Evolutionary conservation across 2,329 filamentous ascomycete species (phyloP), one percentile per base, ranked within the genome.

Genomic region (Volutella citrinella): DNA sequence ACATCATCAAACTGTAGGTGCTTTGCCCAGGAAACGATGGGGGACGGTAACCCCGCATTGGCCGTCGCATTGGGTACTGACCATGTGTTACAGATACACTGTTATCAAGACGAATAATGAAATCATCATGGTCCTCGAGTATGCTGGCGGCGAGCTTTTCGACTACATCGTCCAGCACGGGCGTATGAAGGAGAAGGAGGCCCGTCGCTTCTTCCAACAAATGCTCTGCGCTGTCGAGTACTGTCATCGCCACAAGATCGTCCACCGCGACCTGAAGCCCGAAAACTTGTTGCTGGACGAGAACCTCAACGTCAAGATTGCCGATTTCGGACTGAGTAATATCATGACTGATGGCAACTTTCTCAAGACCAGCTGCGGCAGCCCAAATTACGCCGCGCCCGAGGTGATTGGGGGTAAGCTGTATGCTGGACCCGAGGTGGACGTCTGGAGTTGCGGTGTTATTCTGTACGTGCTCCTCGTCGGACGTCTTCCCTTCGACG

Each of bases 291-390:
- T 98, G 26, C 80, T 98, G 32, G 93, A 98, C 65, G 87, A 94
- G 47, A 84, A 94, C 40, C 83, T 95, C 57, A 96, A 98, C 55
- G 91, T 98, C 65, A 98, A 98, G 70, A 98, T 98, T 67, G 93
- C 93, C 54, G 93, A 98, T 65, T 98, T 98, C 51, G 93, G 93
- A 38, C 73, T 98, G 37, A 97, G 91, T 70, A 98, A 98, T 60
- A 98, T 98, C 66, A 98, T 98, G 93, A 97, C 93, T 1, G 93
- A 98, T 59, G 93, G 93, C 17, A 98, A 98, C 61, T 98, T 98
- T 59, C 78, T 98, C 54, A 97, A 96, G 69, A 98, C 93, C 2
- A 97, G 90, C 60, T 98, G 93, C 55, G 93, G 93, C 33, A 97
- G 91, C 57, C 93, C 93, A 25, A 98, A 98, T 64, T 98, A 98